Evolutionary conservation across 495 filamentous ascomycete species (phyloP).

Genomic region (Daldinia childiae): DNA sequence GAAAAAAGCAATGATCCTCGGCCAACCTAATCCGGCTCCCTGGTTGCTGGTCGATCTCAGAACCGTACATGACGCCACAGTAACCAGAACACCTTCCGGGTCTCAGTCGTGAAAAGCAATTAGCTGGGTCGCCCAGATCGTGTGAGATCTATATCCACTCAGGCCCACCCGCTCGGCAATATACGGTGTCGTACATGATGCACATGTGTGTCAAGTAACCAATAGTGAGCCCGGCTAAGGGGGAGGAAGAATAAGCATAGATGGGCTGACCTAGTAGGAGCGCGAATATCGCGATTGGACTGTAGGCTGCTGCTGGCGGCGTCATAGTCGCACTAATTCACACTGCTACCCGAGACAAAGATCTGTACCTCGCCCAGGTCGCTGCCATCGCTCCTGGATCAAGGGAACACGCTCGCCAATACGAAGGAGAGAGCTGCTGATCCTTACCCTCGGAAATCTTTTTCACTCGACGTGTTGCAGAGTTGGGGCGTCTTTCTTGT

Average conservation of each 20-base stretch:
- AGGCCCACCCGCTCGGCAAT: conserved; percentile 28
- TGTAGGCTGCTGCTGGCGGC: conserved; percentile 29
- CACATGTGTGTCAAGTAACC: conserved; percentile 30
- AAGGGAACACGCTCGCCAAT: conserved; percentile 31
- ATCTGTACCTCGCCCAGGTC: conserved; percentile 37
- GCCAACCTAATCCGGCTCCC: conserved; percentile 22
- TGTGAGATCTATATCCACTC: conserved; percentile 20
- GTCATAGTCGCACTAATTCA: conserved; percentile 43
- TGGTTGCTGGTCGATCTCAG: conserved; percentile 29
- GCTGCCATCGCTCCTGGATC: conserved; percentile 30
- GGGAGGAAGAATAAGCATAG: conserved; percentile 34
- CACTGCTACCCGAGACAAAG: conserved; percentile 45
- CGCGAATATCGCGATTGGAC: conserved; percentile 38
- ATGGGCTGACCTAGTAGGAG: conserved; percentile 31
- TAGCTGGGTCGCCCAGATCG: conserved; percentile 5
- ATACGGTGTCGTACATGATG: conserved; percentile 40
- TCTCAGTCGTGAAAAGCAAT: conserved; percentile 43
- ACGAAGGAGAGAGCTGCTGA: conserved; percentile 35
- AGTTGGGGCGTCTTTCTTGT: conserved; percentile 27
- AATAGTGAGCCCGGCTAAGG: conserved; percentile 27
- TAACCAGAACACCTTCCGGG: conserved; percentile 19
- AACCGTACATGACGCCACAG: conserved; percentile 29
- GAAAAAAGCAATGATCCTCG: conserved; percentile 23
- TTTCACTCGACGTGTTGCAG: conserved; percentile 30
- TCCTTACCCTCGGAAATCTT: conserved; percentile 26